Base-by-base conservation (phyloP, 1,284 basidiomycete species). In the Cystobasidium pallidum region DNA sequence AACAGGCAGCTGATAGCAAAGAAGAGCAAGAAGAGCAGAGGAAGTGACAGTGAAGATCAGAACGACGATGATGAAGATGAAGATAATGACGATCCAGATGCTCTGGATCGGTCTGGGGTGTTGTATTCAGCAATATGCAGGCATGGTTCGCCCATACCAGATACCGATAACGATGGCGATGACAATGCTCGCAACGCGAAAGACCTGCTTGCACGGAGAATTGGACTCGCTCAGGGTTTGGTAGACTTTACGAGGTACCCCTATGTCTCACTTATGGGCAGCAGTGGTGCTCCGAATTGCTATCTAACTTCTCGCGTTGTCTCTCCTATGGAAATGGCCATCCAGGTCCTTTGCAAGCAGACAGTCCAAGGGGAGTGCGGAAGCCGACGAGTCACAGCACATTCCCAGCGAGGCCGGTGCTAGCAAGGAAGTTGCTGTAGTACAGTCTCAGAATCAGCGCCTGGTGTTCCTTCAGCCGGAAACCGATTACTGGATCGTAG, bases 141-240 rank as follows among this genome's bases (percentile, higher is more conserved):
- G 21, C 21, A 36, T 26, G 36, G 34, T 17, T 19, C 43, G 19
- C n/a, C 43, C 17, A 34, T 28, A 13, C 10, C 11, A n/a, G 13
- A 2, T 41, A 21, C 28, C 11, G n/a, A 11, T 43, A 17, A 1
- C 0, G 30, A 21, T n/a, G 32, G 34, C 19, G 28, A 34, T 13
- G 28, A 39, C 24, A 59, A 55, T 34, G 15, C 39, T 15, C 59
- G 28, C 39, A 15, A 7, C 3, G n/a, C 32, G 19, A 3, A 45
- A 21, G 47, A 49, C 28, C 45, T 47, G 39, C 49, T 71, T n/a
- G 32, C 59, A 1, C 45, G 52, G 7, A 61, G 68, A n/a, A 57
- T 71, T 19, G 68, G 68, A 28, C 68, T 71, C 68, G 68, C 68
- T 26, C 68, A 71, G 61, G 68, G 68, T 17, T 47, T 71, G 30